These are phyloP conservation scores for Pistacia atlantica DNA, from an alignment of 345 rosid genomes.

Conservation along the genomic window DNA sequence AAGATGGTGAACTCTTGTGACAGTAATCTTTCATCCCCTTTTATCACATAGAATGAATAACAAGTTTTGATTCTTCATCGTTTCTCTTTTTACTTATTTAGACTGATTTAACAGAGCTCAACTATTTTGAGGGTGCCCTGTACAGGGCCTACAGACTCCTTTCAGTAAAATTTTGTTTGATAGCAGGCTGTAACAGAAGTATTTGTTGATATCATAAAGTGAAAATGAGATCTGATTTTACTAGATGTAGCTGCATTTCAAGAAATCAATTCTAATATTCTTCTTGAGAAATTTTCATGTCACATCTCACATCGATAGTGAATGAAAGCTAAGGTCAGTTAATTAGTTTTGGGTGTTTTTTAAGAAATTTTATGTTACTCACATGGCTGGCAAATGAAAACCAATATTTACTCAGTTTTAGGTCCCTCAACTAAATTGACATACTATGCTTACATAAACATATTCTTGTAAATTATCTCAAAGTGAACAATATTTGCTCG, in stretches of 20 bases:
- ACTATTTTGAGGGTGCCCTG: background rate
- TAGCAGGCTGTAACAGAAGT: background rate
- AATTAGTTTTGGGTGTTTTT: too few species aligned
- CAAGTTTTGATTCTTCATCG: background rate
- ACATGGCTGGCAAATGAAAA: too few species aligned
- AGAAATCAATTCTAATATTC: background rate
- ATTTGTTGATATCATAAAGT: background rate
- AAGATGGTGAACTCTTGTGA: conserved; percentile 26
- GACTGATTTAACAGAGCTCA: background rate
- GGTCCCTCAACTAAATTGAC: too few species aligned
- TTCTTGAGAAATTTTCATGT: background rate
- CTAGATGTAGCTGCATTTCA: background rate
- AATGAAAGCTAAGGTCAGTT: too few species aligned
- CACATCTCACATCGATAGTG: background rate
- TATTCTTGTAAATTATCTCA: too few species aligned
- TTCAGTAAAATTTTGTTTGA: background rate
- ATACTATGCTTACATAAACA: too few species aligned
- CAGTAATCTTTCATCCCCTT: background rate
- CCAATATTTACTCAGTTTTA: too few species aligned
- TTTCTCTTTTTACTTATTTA: background rate
- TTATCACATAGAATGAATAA: background rate
- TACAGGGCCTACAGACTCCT: too few species aligned
- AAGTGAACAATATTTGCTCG: too few species aligned
- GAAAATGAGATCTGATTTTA: background rate
- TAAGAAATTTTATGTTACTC: too few species aligned